These are phyloP conservation scores for Ajuga chamaepitys DNA, from an alignment of 257 asterid species.

Conservation along the genomic window DNA sequence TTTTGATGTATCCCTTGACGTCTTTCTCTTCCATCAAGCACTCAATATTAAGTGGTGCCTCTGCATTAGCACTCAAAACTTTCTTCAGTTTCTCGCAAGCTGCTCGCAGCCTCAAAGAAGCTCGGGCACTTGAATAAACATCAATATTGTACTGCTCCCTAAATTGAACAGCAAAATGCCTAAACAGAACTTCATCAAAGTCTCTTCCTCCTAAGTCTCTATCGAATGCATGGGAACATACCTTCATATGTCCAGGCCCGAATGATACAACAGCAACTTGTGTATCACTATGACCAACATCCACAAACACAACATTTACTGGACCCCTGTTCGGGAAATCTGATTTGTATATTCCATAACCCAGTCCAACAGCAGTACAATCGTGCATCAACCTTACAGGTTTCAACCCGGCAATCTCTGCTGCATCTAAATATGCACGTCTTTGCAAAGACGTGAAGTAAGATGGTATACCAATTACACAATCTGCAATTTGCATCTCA, in stretches of 20 bases:
- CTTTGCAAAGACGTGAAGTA: constrained; percentile 86
- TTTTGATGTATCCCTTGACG: constrained; percentile 75
- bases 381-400: constrained; percentile 86
- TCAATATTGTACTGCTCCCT: constrained; percentile 67
- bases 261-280: constrained; percentile 83
- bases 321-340: constrained; percentile 51
- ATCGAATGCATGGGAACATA: constrained; percentile 81
- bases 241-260: constrained; percentile 69
- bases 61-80: constrained; percentile 94
- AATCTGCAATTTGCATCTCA: constrained; percentile 46
- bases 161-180: constrained; percentile 68
- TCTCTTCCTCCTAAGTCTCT: constrained; percentile 89
- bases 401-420: constrained; percentile 82
- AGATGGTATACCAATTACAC: constrained; percentile 83
- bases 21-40: constrained; percentile 99
- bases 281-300: constrained; percentile 91
- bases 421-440: constrained; percentile 79
- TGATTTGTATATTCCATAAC: constrained; percentile 85
- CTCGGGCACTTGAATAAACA: constrained; percentile 73
- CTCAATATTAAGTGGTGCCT: constrained; percentile 88
- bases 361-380: constrained; percentile 87
- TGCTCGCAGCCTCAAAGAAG: constrained; percentile 78
- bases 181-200: constrained; percentile 81
- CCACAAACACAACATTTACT: constrained; percentile 74
- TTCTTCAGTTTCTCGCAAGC: constrained; percentile 95